Evolutionary conservation across 441 rosid species (phyloP), one percentile per base, ranked within the genome.

Genomic region (Mallotus repandus): DNA sequence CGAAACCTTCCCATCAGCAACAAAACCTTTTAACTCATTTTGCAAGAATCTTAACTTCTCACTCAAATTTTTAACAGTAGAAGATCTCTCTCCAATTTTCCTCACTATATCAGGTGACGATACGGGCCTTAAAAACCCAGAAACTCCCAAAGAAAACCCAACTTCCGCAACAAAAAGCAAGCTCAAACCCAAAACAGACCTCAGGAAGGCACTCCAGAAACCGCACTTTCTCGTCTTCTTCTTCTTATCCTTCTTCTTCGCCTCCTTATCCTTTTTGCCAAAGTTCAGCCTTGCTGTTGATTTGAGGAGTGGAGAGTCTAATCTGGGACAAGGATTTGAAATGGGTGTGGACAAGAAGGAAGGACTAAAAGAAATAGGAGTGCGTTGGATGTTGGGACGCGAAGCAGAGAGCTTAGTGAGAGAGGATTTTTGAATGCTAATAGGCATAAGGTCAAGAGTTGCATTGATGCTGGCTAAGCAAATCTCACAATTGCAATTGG

Each of bases 401-500:
- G 80, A 71, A 0, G 85, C 76, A 64, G 80, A 88, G 75, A 90
- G 80, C 78, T 85, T 89, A 11, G 91, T 84, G 78, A 91, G 86
- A 0, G 96, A 90, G 76, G 85, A 89, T 71, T 85, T 90, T 48
- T 90, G 93, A 16, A 83, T 75, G 75, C 89, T 92, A 6, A 50
- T 21, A 21, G 97, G 87, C 90, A 89, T 85, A 76, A 96, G 98
- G 68, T 96, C 99, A 48, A 89, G 93, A 60, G 94, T 93, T 45
- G 98, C 97, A 63, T 84, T 90, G 86, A 93, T 87, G 83, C 97
- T 90, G 16, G 89, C 92, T 43, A 91, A 78, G 85, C 97, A 95
- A 41, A 90, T 89, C 48, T 88, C 84, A 72, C 99, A 95, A 73
- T 71, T 80, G 83, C 98, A 93, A 63, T 93, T 91, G 77, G 95